phyloP scores from a whole-genome alignment of 2,329 filamentous ascomycete genomes.

The Botryotinia calthae region DNA sequence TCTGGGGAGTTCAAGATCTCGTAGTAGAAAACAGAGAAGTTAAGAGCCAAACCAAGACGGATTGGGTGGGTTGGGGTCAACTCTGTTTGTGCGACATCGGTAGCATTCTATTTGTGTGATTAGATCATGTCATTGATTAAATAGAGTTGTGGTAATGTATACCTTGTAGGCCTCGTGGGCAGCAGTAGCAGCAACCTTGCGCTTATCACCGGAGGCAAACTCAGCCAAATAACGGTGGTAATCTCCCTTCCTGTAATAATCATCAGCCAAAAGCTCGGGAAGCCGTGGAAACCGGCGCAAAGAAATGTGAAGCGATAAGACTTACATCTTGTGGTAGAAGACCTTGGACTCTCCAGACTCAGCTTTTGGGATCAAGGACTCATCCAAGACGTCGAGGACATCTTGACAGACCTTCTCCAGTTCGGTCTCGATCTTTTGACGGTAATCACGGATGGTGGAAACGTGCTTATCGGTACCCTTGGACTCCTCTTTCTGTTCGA shows the following conservation, averaged over 20 bases:
- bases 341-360: conserved; percentile 98
- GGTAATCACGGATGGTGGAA: conserved; percentile 90
- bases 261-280: conserved; percentile 22
- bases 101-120: conserved; percentile 67
- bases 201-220: conserved; percentile 90
- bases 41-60: conserved; percentile 92
- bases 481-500: conserved; percentile 99
- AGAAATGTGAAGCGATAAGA: conserved; percentile 35
- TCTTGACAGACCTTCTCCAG: conserved; percentile 98
- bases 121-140: not conserved
- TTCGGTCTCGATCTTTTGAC: conserved; percentile 96
- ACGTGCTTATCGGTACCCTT: conserved; percentile 98
- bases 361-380: conserved; percentile 91
- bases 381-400: conserved; percentile 90
- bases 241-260: conserved; percentile 77
- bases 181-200: conserved; percentile 81
- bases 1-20: conserved; percentile 98
- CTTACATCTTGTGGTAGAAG: conserved; percentile 99
- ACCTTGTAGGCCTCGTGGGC: conserved; percentile 98
- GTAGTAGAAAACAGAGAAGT: conserved; percentile 99
- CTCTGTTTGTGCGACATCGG: conserved; percentile 96
- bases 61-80: conserved; percentile 97
- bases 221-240: conserved; percentile 95
- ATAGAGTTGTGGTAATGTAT: conserved; percentile 32
- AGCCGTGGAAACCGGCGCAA: conserved; percentile 20